Evolutionary conservation across 1,284 basidiomycete genomes (phyloP), one percentile per base, ranked within the genome.

Genomic region (Trametes hirsuta): DNA sequence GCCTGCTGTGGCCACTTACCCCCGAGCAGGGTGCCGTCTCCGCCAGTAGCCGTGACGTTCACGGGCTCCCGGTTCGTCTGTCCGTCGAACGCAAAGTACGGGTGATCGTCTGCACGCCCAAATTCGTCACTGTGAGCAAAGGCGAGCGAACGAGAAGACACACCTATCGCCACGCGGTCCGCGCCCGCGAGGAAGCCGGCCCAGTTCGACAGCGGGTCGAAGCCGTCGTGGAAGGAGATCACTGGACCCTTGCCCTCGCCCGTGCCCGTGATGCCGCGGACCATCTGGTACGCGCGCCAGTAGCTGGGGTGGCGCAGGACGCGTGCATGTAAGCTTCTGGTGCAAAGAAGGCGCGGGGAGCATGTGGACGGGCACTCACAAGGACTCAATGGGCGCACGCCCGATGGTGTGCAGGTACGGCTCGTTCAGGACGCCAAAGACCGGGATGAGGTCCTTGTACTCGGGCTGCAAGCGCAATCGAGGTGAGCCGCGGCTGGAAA

Each of bases 271-370:
- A 88, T 83, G 21, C 72, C 74, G 42, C 86, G 81, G 44, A 88
- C 76, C 68, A 81, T 77, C 57, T 81, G 71, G 76, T 88, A 82
- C 4, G 79, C 81, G 66, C 84, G 78, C 36, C 78, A 68, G 73
- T 91, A 91, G 71, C 77, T 79, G 51, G 3, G 81, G 84, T 84
- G 1, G 82, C 81, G 34, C 81, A 90, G 62, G 80, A 82, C 61
- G 42, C 53, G 36, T 34, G 37, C 4, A 3, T 6, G n/a, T 51
- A 2, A 58, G 55, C 55, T 46, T 57, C 48, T 40, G 24, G 37
- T 14, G 24, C 18, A 4, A 6, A 24, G 25, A 48, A n/a, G n/a
- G 15, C 35, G 50, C 24, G 39, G n/a, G 34, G 35, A 25, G 12
- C 36, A 50, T 50, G 36, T 50, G 47, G 37, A 14, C 18, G 47